Base-by-base conservation (phyloP, 352 stramenopile species). In the Pythium rhizo-oryzae region DNA sequence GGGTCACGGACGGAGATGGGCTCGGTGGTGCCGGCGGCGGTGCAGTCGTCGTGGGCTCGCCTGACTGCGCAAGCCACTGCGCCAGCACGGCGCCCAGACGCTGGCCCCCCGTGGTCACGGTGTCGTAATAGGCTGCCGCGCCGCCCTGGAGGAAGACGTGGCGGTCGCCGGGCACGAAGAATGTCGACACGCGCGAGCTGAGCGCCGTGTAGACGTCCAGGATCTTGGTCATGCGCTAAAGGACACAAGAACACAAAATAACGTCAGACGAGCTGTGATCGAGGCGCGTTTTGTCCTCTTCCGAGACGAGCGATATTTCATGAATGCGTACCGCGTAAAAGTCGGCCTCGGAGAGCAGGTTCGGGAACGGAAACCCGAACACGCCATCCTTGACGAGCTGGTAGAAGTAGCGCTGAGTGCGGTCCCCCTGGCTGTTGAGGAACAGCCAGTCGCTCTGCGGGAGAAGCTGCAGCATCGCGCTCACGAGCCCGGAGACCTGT, bases 401-500 rank as follows among this genome's bases (percentile, higher is more conserved):
- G 67, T 92, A 92, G 54, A 89, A 90, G 60, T 80, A 77, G 19
- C 81, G 78, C 67, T 92, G 84, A 19, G 68, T 82, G 47, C 58
- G 13, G 62, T 90, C 84, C 56, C 72, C 74, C 66, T 80, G 80
- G 61, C 78, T 89, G 74, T 84, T 75, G 13, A 92, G 62, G 62
- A 90, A 90, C 1, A 92, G 65, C 81, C 81, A 92, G 28, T 82
- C 61, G 49, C 69, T 77, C n/a, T 70, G 65, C 0, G 79, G 75
- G 73, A 18, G 57, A 69, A 61, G 67, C 84, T 46, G 72, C 2
- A 55, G 49, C 49, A n/a, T 19, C 9, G 41, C 41, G 33, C 6
- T 39, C 33, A 11, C 15, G 41, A 47, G 13, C 12, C 21, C 15
- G n/a, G n/a, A 19, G 15, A 8, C 13, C 37, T 18, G 37, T 43